phyloP scores from a whole-genome alignment of 2,329 filamentous ascomycete species.

The Mollisia scopiformis region DNA sequence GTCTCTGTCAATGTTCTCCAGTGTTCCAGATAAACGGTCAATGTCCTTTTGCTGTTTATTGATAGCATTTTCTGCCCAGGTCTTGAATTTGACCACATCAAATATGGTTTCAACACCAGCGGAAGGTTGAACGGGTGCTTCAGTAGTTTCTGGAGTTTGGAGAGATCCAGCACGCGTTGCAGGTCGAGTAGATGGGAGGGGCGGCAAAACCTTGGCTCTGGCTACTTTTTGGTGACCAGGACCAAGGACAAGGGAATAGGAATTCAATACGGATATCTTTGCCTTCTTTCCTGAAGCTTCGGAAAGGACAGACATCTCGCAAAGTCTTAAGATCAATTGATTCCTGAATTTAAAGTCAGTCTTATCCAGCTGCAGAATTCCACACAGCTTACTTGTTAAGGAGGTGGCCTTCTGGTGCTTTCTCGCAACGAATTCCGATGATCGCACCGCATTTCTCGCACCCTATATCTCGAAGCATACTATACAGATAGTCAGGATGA shows the following conservation, averaged over 20 bases:
- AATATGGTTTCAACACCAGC: background rate
- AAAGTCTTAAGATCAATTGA: constrained; percentile 34
- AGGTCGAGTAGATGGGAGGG: background rate
- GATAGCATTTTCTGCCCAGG: constrained; percentile 32
- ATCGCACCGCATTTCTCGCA: constrained; percentile 30
- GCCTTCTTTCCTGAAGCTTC: constrained; percentile 27
- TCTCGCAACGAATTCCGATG: constrained; percentile 35
- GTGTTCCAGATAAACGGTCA: constrained; percentile 30
- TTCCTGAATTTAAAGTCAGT: constrained; percentile 23
- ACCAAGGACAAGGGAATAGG: constrained; percentile 22
- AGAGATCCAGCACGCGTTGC: background rate
- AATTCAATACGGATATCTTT: constrained; percentile 24
- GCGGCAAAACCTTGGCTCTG: constrained; percentile 13
- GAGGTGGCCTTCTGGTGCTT: constrained; percentile 33
- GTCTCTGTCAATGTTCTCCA: constrained; percentile 32
- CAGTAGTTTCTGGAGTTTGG: background rate
- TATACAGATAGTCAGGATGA: constrained; percentile 12
- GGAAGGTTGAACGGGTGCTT: background rate
- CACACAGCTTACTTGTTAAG: constrained; percentile 28
- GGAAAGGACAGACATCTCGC: constrained; percentile 28
- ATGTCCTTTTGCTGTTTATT: constrained; percentile 34
- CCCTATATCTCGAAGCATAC: constrained; percentile 34
- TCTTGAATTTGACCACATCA: constrained; percentile 24
- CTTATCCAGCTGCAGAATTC: background rate
- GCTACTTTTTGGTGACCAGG: constrained; percentile 8